Evolutionary conservation across 768 basidiomycete species (phyloP), one percentile per base, ranked within the genome.

Genomic region (Boletus rubropictus): DNA sequence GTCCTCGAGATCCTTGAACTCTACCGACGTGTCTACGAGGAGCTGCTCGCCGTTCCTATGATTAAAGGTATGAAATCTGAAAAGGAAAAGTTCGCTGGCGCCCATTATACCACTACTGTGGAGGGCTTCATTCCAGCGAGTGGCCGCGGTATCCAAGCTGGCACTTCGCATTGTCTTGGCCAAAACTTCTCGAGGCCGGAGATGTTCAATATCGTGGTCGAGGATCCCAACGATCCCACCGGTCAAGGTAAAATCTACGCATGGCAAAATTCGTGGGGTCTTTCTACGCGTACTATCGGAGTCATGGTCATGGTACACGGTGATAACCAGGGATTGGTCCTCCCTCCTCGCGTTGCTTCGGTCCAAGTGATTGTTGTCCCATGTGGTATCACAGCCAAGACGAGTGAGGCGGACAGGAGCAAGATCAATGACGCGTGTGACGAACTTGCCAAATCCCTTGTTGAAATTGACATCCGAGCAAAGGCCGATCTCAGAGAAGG

Each of bases 271-370:
- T 94, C 90, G 28, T 98, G 96, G 96, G 96, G 96, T 60, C 72
- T 98, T 44, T 90, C 88, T 39, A 98, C 95, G n/a, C 77, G 96
- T 48, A 80, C 89, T 22, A 91, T 99, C 58, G 96, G 96, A 61
- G 89, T 97, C 47, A 97, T 97, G 95, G 93, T 96, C 57, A 99
- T 99, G 96, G 82, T 90, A 5, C 95, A 99, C 62, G 94, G 95
- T 28, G 96, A 99, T 66, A 92, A 99, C 65, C 89, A 96, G 62
- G 96, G 96, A 14, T 70, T 99, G 55, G 94, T 98, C 11, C 81
- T 98, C 46, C 96, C 96, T n/a, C 96, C 96, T 51, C 78, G 91
- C 9, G 95, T 99, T 28, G 95, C 96, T n/a, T 80, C 78, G 52
- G 69, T 95, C 17, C 96, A 99, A 71, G 92, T 81, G 43, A 77